Evolutionary conservation across 1,284 basidiomycete genomes (phyloP), one percentile per base, ranked within the genome.

Genomic region (Trametes versicolor): DNA sequence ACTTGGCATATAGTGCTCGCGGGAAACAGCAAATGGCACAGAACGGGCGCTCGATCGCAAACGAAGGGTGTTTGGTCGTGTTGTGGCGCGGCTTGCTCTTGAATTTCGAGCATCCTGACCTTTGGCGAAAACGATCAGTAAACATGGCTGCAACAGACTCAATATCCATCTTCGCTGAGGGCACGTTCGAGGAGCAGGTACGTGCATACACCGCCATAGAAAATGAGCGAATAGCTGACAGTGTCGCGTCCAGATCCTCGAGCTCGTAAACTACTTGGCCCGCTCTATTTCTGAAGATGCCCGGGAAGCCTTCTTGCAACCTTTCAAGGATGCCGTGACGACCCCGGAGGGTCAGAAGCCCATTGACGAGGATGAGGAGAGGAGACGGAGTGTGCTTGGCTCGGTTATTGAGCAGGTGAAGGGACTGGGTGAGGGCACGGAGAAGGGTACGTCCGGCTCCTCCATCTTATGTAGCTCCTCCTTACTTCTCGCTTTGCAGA

Each of bases 141-240:
- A 74, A 82, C 54, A 62, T 82, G 80, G 67, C 78, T 41, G 71
- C 63, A 60, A 77, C 89, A 73, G 94, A 96, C 82, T 92, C 92
- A 56, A 84, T 96, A 63, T 90, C 94, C 63, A 89, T 96, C 72
- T 95, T 94, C 74, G 88, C 92, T 27, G 95, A 96, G 79, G 92
- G 95, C 64, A 93, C 95, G 0, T 96, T 94, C 74, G 87, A 91
- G 75, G 93, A 95, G 78, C 93, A 95, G 87, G 94, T 94, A 74
- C 68, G 73, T 41, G 29, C 19, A 1, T 9, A 23, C 12, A 7
- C 27, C 10, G 27, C n/a, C 36, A 12, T 27, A 13, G 25, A 23
- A 37, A 10, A 50, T 13, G 49, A 58, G 48, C 29, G 9, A 43
- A 27, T 36, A 49, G 43, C 37, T 64, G 58, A 67, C 65, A 29